A percentile compares a stretch with the other conserved stretches of the same genome.
Conservation (phyloP, 306 rosid genomes). For the Rubus idaeus region DNA sequence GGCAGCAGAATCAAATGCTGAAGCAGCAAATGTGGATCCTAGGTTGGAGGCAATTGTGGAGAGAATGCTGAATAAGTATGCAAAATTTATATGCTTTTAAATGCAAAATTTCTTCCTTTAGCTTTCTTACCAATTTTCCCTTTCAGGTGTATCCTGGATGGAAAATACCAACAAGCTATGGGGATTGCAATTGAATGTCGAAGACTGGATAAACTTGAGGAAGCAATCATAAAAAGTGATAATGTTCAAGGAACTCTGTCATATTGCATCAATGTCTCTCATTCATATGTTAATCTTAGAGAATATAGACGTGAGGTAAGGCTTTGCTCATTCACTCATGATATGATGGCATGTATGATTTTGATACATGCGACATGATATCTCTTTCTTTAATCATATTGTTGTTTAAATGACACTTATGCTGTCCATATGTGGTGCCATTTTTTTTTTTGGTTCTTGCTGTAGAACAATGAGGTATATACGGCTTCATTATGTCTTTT, state of each 20-base stretch:
- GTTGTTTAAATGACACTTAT: not conserved
- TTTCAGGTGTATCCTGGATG: conserved; percentile 85
- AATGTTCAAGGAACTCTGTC: conserved; percentile 86
- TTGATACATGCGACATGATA: not conserved
- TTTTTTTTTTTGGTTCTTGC: not conserved
- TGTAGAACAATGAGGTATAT: not conserved
- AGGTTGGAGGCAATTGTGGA: conserved; percentile 95
- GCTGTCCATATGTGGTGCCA: too few species aligned
- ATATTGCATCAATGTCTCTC: conserved; percentile 86
- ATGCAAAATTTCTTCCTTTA: conserved; percentile 4
- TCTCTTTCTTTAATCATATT: not conserved
- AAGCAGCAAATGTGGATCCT: conserved; percentile 63
- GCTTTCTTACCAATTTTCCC: conserved; percentile 17
- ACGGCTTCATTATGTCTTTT: not conserved
- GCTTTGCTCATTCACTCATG: not conserved
- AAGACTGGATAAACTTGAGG: conserved; percentile 97
- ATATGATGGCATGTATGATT: not conserved
- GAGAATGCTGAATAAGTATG: conserved; percentile 96
- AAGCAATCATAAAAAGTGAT: conserved; percentile 95
- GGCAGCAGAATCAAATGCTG: conserved; percentile 72
- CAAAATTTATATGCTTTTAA: conserved; percentile 9
- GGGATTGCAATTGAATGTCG: conserved; percentile 97
- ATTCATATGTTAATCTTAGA: conserved; percentile 85
- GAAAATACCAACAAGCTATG: conserved; percentile 97
- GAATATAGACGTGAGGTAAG: conserved; percentile 93